Conservation (phyloP, 73 alveolate species). For the Halteria grandinella region DNA sequence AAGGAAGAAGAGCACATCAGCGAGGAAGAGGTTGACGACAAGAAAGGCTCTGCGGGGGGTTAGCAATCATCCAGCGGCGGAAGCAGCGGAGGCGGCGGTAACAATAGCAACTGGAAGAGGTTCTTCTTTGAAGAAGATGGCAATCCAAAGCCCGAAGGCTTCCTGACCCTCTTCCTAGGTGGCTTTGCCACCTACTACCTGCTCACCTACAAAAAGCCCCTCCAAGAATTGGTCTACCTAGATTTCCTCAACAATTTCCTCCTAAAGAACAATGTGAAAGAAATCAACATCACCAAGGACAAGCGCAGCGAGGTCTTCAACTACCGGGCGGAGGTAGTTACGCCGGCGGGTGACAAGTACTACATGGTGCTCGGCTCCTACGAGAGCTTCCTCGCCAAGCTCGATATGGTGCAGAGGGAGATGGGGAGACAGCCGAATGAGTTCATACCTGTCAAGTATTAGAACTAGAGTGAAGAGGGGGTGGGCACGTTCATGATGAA, state of each 20-base stretch:
- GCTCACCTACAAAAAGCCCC: conserved; percentile 49
- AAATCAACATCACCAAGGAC: conserved; percentile 60
- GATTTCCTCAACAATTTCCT: conserved; percentile 66
- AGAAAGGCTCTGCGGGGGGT: neutral
- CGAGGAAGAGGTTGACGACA: conserved; percentile 29
- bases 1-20: conserved; percentile 27
- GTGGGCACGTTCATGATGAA: conserved; percentile 25
- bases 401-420: conserved; percentile 67
- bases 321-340: conserved; percentile 63
- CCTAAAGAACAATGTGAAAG: conserved; percentile 61
- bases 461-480: conserved; percentile 25
- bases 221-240: conserved; percentile 56
- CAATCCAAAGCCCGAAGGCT: conserved; percentile 63
- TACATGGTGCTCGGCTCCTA: conserved; percentile 66
- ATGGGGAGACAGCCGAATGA: conserved; percentile 73
- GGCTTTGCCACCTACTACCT: conserved; percentile 19
- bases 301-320: conserved; percentile 61
- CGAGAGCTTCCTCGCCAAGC: conserved; percentile 66
- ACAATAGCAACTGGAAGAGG: conserved; percentile 32
- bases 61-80: too few relatives aligned
- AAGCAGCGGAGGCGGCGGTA: too few relatives aligned
- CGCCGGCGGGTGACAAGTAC: conserved; percentile 54
- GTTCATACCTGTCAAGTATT: conserved; percentile 63
- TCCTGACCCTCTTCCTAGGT: conserved; percentile 36
- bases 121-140: conserved; percentile 54